Conservation (phyloP, 108 stramenopile species). For the Aurantiochytrium sp. region DNA sequence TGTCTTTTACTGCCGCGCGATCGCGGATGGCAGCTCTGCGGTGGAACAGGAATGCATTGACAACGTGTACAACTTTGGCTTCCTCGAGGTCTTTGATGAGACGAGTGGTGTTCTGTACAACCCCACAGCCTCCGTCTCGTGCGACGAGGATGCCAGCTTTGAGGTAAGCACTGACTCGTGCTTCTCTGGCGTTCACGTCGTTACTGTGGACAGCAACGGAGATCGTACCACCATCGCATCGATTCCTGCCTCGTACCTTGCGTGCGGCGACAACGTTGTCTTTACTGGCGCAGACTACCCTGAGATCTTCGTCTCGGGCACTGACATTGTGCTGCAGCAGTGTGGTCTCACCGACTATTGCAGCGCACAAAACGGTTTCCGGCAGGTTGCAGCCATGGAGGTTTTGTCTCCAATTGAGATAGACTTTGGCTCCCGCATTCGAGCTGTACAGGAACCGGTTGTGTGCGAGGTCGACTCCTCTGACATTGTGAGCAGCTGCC, state of each 20-base stretch:
- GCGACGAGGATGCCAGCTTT: neutral
- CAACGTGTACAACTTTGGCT: neutral
- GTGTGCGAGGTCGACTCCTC: no score
- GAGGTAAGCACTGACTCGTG: neutral
- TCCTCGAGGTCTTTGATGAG: neutral
- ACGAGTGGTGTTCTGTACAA: neutral
- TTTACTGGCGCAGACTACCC: neutral
- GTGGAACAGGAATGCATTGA: neutral
- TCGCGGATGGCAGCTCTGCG: neutral
- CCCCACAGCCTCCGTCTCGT: neutral
- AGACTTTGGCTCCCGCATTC: no score
- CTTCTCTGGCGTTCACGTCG: neutral
- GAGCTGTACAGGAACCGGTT: no score
- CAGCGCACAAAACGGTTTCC: no score
- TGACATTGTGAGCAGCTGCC: no score
- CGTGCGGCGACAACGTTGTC: neutral
- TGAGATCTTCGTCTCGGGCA: neutral
- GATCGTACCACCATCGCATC: neutral
- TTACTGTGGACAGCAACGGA: no score
- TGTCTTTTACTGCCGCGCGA: no score
- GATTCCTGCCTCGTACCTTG: neutral
- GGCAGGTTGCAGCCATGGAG: no score
- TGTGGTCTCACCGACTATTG: no score
- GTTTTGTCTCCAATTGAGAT: no score
- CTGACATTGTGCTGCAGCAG: no score